These are phyloP conservation scores for Coemansia guatemalensis DNA, from an alignment of 192 early-diverging fungal species.

Conservation along the genomic window DNA sequence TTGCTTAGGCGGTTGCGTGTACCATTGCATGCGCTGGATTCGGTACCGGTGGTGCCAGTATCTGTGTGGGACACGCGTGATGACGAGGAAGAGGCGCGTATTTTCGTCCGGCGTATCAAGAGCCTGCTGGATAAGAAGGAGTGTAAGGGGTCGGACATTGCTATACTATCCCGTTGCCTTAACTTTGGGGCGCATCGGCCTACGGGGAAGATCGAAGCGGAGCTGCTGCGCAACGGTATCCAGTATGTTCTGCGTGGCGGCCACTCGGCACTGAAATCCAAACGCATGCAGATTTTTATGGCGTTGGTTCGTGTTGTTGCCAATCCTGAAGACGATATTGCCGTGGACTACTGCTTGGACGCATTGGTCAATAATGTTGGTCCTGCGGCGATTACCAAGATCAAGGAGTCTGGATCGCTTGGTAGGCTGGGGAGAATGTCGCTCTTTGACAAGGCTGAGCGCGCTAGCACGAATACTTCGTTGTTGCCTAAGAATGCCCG, in stretches of 20 bases:
- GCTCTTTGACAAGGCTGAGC: slow-evolving; percentile 8
- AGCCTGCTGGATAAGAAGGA: slow-evolving; percentile 54
- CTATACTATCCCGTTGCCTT: slow-evolving; percentile 64
- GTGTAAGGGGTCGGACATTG: slow-evolving; percentile 68
- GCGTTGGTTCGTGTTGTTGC: slow-evolving; percentile 34
- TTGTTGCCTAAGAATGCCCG: slow-evolving; percentile 13
- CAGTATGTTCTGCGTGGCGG: slow-evolving; percentile 46
- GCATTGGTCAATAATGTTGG: slow-evolving; percentile 28
- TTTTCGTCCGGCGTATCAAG: slow-evolving; percentile 24
- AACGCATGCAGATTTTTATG: slow-evolving; percentile 39
- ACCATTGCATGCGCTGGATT: slow-evolving; percentile 19
- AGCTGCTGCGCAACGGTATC: slow-evolving; percentile 47
- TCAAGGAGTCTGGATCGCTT: not conserved
- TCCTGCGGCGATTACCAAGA: slow-evolving; percentile 4
- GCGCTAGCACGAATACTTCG: not conserved
- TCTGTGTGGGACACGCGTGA: slow-evolving; percentile 57
- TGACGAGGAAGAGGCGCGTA: slow-evolving; percentile 61
- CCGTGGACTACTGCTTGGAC: slow-evolving; percentile 24
- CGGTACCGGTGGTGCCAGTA: slow-evolving; percentile 41
- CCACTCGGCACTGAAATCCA: slow-evolving; percentile 36
- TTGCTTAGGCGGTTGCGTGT: slow-evolving; percentile 38
- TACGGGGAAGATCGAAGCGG: slow-evolving; percentile 57
- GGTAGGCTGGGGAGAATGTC: not conserved
- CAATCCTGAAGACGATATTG: slow-evolving; percentile 41
- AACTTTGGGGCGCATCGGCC: slow-evolving; percentile 56